Conservation (phyloP, 1,139 yeast species). For the Candida sp. region DNA sequence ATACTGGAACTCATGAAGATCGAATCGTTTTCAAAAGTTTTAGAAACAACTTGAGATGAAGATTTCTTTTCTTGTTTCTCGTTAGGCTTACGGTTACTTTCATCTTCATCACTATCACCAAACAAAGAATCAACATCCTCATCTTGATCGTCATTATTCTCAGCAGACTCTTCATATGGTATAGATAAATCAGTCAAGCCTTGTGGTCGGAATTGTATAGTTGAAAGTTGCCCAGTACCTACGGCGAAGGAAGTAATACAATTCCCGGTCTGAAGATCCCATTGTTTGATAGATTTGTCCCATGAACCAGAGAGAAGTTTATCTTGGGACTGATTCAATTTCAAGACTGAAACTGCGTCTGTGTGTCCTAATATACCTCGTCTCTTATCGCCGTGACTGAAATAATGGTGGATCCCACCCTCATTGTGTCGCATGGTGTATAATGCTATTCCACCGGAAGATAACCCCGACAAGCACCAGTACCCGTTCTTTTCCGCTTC, state of each 20-base stretch:
- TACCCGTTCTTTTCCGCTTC: conserved; percentile 81
- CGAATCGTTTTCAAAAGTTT: conserved; percentile 42
- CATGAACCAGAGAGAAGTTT: conserved; percentile 81
- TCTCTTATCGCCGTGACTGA: conserved; percentile 36
- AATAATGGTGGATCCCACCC: conserved; percentile 78
- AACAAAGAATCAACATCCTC: conserved; percentile 74
- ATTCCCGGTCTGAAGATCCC: conserved; percentile 85
- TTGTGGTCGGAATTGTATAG: conserved; percentile 73
- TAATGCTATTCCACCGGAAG: conserved; percentile 81
- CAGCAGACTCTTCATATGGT: conserved; percentile 5
- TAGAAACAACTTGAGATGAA: conserved; percentile 14
- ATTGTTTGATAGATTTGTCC: conserved; percentile 74
- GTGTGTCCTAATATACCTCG: conserved; percentile 45
- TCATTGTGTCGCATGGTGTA: conserved; percentile 84
- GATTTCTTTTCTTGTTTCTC: conserved; percentile 4
- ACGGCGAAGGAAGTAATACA: conserved; percentile 45
- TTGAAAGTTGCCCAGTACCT: conserved; percentile 75
- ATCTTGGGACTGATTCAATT: conserved; percentile 58
- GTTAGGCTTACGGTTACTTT: conserved; percentile 12
- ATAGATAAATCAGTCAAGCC: conserved; percentile 46
- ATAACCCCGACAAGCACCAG: conserved; percentile 83
- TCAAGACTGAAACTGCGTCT: conserved; percentile 71
- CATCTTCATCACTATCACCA: conserved; percentile 72
- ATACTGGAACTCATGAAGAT: conserved; percentile 78
- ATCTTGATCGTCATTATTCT: conserved; percentile 36